phyloP scores from a whole-genome alignment of 331 rosid genomes.

The Saraca asoca region DNA sequence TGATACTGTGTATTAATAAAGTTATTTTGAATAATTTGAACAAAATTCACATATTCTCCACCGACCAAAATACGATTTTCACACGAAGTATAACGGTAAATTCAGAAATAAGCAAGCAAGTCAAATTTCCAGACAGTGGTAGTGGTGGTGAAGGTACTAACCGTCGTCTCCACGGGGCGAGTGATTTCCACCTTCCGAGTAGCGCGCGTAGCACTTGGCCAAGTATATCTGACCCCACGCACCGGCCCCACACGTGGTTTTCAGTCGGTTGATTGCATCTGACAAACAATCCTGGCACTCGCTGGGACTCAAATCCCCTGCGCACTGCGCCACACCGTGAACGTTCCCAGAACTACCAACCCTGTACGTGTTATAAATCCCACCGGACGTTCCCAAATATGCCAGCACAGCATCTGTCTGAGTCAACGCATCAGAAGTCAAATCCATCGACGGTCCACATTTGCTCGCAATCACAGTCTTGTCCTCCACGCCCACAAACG shows the following conservation, averaged over 20 bases:
- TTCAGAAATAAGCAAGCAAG: conserved; percentile 15
- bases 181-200: conserved; percentile 50
- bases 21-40: too few relatives aligned
- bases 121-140: conserved; percentile 34
- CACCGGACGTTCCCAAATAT: conserved; percentile 47
- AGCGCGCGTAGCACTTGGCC: conserved; percentile 92
- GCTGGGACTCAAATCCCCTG: conserved; percentile 73
- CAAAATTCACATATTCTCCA: too few relatives aligned
- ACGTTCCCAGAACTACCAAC: conserved; percentile 36
- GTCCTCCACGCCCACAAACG: conserved; percentile 82
- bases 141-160: conserved; percentile 48
- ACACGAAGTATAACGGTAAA: too few relatives aligned
- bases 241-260: conserved; percentile 61
- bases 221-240: conserved; percentile 65
- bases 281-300: conserved; percentile 86
- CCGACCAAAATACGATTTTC: too few relatives aligned
- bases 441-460: conserved; percentile 68
- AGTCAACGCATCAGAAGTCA: conserved; percentile 52
- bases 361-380: conserved; percentile 42
- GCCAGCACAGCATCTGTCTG: conserved; percentile 59
- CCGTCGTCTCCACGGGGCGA: conserved; percentile 47
- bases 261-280: conserved; percentile 73
- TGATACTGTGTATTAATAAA: too few relatives aligned
- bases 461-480: conserved; percentile 68
- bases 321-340: conserved; percentile 76